phyloP scores from a whole-genome alignment of 768 basidiomycete genomes.

The Roridomyces roridus region DNA sequence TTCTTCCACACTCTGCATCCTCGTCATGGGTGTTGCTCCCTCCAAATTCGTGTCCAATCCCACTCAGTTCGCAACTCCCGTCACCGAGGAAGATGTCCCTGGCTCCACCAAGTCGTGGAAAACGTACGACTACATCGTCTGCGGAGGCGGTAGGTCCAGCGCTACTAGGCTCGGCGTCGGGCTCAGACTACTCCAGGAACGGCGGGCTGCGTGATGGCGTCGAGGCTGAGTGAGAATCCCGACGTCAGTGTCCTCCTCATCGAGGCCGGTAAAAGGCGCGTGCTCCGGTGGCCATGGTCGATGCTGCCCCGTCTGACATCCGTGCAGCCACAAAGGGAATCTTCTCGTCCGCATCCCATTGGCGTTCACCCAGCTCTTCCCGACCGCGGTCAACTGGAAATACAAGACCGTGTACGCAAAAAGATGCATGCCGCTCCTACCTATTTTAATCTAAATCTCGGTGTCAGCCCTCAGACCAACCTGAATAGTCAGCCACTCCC shows the following conservation, averaged over 20 bases:
- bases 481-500: neutral
- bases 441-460: neutral
- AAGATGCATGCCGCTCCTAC: neutral
- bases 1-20: neutral
- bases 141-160: constrained; percentile 5
- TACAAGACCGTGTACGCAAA: constrained; percentile 25
- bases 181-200: constrained; percentile 34
- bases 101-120: constrained; percentile 7
- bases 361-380: constrained; percentile 18
- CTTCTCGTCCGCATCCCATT: constrained; percentile 19
- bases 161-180: no score
- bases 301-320: neutral
- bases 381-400: constrained; percentile 21
- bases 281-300: no score
- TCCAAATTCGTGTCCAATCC: constrained; percentile 6
- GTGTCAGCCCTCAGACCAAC: constrained; percentile 1
- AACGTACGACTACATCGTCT: constrained; percentile 17
- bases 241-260: constrained; percentile 45
- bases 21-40: constrained; percentile 8
- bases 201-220: constrained; percentile 52
- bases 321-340: constrained; percentile 16
- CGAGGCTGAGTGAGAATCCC: constrained; percentile 46
- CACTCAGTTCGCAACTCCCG: neutral
- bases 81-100: neutral
- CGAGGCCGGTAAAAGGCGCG: constrained; percentile 40